phyloP scores from a whole-genome alignment of 2,329 filamentous ascomycete species.

The Trichoderma atroviride region DNA sequence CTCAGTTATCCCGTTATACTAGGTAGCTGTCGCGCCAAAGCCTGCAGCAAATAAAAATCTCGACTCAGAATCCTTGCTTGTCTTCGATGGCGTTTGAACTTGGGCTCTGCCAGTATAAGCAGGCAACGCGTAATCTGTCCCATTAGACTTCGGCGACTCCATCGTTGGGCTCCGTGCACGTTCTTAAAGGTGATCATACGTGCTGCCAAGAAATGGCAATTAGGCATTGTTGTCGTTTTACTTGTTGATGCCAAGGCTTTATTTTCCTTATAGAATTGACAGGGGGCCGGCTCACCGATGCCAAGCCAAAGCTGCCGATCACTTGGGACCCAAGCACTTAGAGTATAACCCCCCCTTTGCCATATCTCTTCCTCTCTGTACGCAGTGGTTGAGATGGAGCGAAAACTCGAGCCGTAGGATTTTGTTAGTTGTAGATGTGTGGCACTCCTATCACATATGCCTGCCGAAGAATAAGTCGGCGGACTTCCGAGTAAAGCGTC shows the following conservation, averaged over 20 bases:
- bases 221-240: neutral
- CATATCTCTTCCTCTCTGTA: neutral
- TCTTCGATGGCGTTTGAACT: neutral
- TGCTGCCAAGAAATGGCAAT: neutral
- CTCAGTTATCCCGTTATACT: neutral
- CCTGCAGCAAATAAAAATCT: neutral
- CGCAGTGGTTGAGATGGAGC: neutral
- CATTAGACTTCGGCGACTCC: neutral
- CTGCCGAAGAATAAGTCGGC: neutral
- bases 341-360: neutral
- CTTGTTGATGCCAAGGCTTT: neutral
- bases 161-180: neutral
- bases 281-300: neutral
- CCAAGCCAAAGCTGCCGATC: neutral
- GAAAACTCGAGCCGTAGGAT: neutral
- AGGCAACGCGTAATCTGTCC: neutral
- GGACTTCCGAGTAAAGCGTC: neutral
- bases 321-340: neutral
- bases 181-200: neutral
- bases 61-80: slow-evolving; percentile 12
- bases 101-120: neutral
- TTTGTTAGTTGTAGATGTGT: neutral
- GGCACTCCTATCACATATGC: neutral
- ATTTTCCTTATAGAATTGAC: neutral
- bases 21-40: neutral